Base-by-base conservation (phyloP, 2,329 filamentous ascomycete species). In the Nigrospora oryzae region DNA sequence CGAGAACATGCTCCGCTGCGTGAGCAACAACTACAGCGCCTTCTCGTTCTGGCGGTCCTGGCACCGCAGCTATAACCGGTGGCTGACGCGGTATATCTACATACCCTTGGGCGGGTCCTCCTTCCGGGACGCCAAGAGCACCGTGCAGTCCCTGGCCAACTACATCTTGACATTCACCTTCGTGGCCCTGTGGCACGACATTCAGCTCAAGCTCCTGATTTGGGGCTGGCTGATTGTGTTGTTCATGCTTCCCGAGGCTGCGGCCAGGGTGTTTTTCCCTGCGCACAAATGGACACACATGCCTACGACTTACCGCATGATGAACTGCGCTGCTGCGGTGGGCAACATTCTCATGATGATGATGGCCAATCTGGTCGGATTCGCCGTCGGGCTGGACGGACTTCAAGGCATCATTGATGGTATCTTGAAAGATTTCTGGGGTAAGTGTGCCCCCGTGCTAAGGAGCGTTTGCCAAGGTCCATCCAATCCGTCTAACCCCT, bases 181-280 rank as follows among this genome's bases (percentile, higher is more conserved):
- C 57, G 93, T 98, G 19, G 94, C 93, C 0, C 72, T 98, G 28
- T 98, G 93, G 93, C 93, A 98, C 66, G 93, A 98, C 57, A 95
- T 98, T 58, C 84, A 95, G 66, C 77, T 97, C 30, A 80, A 85
- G 11, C 73, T 98, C 35, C 75, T 98, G 31, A 84, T 95, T 63
- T 98, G 93, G 93, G 91, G 93, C 28, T 98, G 93, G 93, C 75
- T 98, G 35, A 81, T 98, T 51, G 90, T 94, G 0, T 68, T 97
- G 19, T 98, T 98, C 66, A 88, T 98, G 63, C 63, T 96, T 7
- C 93, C 93, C 0, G 93, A 98, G 69, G 79, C 91, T 54, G 68
- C 86, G 8, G 89, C 81, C 0, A 71, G 73, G 0, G 69, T 80
- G 35, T 47, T 90, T 0, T 95, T 98, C 62, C 90, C 91, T 0